Conservation (phyloP, 2,329 filamentous ascomycete species). For the Lomentospora prolificans region DNA sequence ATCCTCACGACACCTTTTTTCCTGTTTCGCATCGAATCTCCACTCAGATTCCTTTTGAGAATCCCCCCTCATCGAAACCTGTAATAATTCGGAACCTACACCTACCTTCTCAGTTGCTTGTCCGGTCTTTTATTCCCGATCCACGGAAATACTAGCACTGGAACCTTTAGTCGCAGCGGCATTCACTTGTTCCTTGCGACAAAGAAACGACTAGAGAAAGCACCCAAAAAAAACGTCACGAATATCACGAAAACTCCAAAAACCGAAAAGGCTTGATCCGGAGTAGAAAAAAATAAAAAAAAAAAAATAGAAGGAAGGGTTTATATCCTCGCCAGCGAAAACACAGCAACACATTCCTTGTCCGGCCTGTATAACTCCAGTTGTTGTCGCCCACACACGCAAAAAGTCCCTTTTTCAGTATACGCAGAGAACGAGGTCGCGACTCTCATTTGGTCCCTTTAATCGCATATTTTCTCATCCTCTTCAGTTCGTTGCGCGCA, state of each 20-base stretch:
- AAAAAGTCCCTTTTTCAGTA: not conserved
- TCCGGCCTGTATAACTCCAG: not conserved
- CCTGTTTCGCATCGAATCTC: not conserved
- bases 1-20: conserved; percentile 5
- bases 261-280: not conserved
- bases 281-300: not conserved
- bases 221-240: conserved; percentile 3
- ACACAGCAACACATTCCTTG: not conserved
- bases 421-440: not conserved
- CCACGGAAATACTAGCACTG: not conserved
- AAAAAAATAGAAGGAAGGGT: not conserved
- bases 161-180: conserved; percentile 7
- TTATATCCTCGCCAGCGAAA: not conserved
- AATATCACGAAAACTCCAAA: conserved; percentile 1
- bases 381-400: not conserved
- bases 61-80: not conserved
- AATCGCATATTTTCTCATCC: too few species aligned
- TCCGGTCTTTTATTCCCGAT: conserved; percentile 1
- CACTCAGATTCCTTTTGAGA: not conserved
- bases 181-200: conserved; percentile 11
- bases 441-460: not conserved
- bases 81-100: conserved; percentile 7
- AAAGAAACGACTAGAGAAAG: conserved; percentile 3
- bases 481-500: too few species aligned
- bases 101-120: conserved; percentile 1